A percentile compares a stretch with the other conserved stretches of the same genome.
Conservation (phyloP, 1,284 basidiomycete genomes). For the Termitomyces sp. region DNA sequence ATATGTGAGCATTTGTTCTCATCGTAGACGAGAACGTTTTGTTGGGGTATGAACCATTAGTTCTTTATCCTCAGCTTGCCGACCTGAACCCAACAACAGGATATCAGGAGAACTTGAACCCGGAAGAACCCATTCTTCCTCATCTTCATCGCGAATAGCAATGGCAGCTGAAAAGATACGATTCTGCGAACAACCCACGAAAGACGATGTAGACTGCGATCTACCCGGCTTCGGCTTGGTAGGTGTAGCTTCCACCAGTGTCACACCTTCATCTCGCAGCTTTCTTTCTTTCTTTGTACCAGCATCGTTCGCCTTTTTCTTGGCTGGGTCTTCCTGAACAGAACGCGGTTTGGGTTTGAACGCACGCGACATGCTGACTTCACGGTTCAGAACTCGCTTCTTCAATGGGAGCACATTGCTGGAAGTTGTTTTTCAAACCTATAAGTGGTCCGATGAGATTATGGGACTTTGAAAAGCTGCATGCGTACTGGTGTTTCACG, state of each 20-base stretch:
- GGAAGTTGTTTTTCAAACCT: constrained; percentile 58
- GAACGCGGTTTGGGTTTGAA: constrained; percentile 44
- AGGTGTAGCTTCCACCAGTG: constrained; percentile 58
- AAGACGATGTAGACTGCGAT: constrained; percentile 11
- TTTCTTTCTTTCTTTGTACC: constrained; percentile 18
- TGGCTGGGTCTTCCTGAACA: constrained; percentile 13
- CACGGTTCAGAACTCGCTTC: constrained; percentile 50
- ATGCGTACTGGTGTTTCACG: constrained; percentile 55
- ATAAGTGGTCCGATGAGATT: not conserved
- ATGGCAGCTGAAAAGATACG: constrained; percentile 4
- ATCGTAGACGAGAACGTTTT: constrained; percentile 11
- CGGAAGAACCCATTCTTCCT: constrained; percentile 34
- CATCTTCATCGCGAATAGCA: constrained; percentile 21
- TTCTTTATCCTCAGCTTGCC: constrained; percentile 6
- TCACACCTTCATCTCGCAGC: constrained; percentile 32
- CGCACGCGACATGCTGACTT: constrained; percentile 68
- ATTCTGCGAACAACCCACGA: not conserved
- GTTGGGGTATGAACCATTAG: constrained; percentile 9
- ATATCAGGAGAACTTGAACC: constrained; percentile 32
- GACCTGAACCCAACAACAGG: constrained; percentile 21
- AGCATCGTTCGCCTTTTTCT: constrained; percentile 5
- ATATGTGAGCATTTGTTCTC: not conserved
- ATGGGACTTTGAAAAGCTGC: not conserved
- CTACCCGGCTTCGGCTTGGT: constrained; percentile 31
- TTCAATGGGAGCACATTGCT: constrained; percentile 40